Evolutionary conservation across 2,329 filamentous ascomycete genomes (phyloP).

Genomic region (Coniella vitis): DNA sequence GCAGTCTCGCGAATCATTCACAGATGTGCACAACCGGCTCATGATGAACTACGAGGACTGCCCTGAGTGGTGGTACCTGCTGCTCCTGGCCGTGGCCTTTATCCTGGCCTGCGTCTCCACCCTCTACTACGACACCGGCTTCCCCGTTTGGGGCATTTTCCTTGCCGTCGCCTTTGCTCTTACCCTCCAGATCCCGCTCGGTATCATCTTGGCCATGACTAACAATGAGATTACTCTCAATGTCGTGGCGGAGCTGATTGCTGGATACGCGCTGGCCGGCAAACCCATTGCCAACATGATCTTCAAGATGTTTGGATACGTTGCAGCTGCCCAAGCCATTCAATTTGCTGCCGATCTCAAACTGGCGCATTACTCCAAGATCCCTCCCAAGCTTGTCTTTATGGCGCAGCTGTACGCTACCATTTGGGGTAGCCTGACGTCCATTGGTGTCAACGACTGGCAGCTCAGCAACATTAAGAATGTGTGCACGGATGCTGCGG

Average conservation of each 20-base stretch:
- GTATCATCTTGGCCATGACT: slow-evolving; percentile 38
- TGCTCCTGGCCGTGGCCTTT: slow-evolving; percentile 23
- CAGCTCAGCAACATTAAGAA: slow-evolving; percentile 41
- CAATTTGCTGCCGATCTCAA: slow-evolving; percentile 34
- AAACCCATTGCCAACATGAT: slow-evolving; percentile 41
- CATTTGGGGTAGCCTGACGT: slow-evolving; percentile 44
- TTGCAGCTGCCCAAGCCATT: slow-evolving; percentile 41
- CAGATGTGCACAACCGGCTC: slow-evolving; percentile 37
- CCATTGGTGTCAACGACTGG: slow-evolving; percentile 39
- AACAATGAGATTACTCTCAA: slow-evolving; percentile 35
- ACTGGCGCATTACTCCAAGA: slow-evolving; percentile 45
- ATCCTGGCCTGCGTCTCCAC: slow-evolving; percentile 25
- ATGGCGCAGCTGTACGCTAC: slow-evolving; percentile 52
- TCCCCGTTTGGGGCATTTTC: slow-evolving; percentile 32
- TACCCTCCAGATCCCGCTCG: slow-evolving; percentile 37
- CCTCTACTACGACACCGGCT: slow-evolving; percentile 31
- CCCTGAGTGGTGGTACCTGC: slow-evolving; percentile 24
- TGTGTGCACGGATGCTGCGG: slow-evolving; percentile 42
- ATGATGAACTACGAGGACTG: slow-evolving; percentile 30
- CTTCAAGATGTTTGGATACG: slow-evolving; percentile 34
- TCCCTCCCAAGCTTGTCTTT: slow-evolving; percentile 54
- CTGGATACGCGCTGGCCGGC: slow-evolving; percentile 34
- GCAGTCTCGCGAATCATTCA: slow-evolving; percentile 22
- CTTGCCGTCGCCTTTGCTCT: slow-evolving; percentile 35
- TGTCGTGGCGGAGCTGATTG: slow-evolving; percentile 42